phyloP scores from a whole-genome alignment of 1,284 basidiomycete genomes.

The Moesziomyces globuligerus region DNA sequence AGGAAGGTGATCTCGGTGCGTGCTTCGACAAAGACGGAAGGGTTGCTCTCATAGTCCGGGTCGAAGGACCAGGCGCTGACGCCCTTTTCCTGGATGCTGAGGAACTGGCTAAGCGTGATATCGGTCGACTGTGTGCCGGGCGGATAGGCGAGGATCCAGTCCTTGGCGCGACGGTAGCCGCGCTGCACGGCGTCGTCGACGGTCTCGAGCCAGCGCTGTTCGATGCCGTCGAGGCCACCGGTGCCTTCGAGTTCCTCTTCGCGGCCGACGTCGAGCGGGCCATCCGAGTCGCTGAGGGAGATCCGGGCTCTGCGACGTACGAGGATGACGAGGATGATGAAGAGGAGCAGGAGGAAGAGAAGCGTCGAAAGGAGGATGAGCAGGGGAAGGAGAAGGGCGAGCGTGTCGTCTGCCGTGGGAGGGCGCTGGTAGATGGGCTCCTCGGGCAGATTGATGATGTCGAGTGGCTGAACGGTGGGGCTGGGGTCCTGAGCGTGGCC shows the following conservation, averaged over 20 bases:
- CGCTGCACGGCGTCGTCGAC: conserved; percentile 77
- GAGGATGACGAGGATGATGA: conserved; percentile 61
- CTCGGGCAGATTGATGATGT: conserved; percentile 23
- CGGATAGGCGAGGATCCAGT: conserved; percentile 70
- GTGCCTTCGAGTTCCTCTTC: conserved; percentile 79
- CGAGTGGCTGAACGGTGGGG: conserved; percentile 25
- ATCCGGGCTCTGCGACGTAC: conserved; percentile 53
- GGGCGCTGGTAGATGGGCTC: conserved; percentile 46
- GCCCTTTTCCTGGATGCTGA: conserved; percentile 67
- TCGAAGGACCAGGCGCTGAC: conserved; percentile 67
- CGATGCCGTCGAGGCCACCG: conserved; percentile 88
- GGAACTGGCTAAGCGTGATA: conserved; percentile 66
- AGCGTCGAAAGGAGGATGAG: conserved; percentile 89
- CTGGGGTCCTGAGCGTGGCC: conserved; percentile 38
- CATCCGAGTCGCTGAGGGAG: conserved; percentile 83
- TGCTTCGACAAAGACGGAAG: conserved; percentile 63
- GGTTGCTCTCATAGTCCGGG: conserved; percentile 65
- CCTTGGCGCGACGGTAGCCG: conserved; percentile 86
- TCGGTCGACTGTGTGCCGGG: conserved; percentile 60
- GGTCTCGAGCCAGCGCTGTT: conserved; percentile 90
- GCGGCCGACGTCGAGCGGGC: conserved; percentile 90
- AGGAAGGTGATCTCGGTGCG: conserved; percentile 66
- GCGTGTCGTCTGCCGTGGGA: conserved; percentile 40
- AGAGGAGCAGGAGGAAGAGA: conserved; percentile 76
- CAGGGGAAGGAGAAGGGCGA: conserved; percentile 70